Percentiles rank a stretch among this genome's conserved stretches.
Conservation (phyloP, 345 rosid genomes). For the Ceriops zippeliana region DNA sequence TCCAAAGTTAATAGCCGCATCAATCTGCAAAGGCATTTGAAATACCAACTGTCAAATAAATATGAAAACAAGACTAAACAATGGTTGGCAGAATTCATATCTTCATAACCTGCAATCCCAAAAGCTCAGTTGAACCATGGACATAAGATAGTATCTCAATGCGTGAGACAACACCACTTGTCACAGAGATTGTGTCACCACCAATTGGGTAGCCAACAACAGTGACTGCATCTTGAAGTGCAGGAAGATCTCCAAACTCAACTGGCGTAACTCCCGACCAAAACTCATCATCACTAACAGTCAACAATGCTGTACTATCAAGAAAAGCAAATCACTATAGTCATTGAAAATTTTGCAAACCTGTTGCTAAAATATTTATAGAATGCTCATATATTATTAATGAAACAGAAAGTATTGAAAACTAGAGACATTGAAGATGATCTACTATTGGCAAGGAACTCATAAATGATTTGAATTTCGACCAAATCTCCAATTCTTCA, state of each 20-base stretch:
- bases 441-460: background rate
- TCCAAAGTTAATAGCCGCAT: constrained; percentile 96
- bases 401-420: background rate
- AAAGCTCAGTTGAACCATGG: constrained; percentile 90
- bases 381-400: background rate
- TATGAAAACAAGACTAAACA: background rate
- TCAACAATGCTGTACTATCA: constrained; percentile 56
- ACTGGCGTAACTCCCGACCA: constrained; percentile 88
- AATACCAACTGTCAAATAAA: background rate
- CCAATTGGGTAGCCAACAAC: constrained; percentile 97
- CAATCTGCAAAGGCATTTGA: constrained; percentile 50
- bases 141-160: constrained; percentile 87
- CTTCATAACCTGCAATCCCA: constrained; percentile 72
- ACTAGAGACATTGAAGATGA: background rate
- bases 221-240: constrained; percentile 94
- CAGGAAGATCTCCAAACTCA: constrained; percentile 89
- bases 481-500: background rate
- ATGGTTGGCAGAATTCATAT: background rate
- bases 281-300: constrained; percentile 78
- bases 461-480: background rate
- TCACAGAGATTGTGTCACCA: constrained; percentile 94
- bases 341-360: background rate
- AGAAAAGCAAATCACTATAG: background rate
- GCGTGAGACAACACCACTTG: constrained; percentile 93
- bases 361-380: background rate